These are phyloP conservation scores for Escallonia rubra DNA, from an alignment of 129 eudicot genomes.

Conservation along the genomic window DNA sequence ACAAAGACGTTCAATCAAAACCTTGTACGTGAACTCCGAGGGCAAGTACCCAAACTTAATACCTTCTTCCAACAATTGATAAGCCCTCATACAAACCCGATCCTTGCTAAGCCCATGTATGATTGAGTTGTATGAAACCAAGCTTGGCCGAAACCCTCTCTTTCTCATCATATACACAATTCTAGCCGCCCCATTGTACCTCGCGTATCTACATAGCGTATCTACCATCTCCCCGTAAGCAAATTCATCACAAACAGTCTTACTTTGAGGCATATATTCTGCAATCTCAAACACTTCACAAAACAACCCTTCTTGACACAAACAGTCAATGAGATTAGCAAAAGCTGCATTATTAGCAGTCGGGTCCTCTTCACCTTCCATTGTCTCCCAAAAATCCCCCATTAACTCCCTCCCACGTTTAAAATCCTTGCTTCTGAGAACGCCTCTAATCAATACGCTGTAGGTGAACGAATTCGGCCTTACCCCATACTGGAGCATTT, in stretches of 20 bases:
- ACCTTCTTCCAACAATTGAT: conserved; percentile 81
- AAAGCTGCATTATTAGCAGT: conserved; percentile 74
- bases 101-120: conserved; percentile 68
- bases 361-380: conserved; percentile 34
- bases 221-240: conserved; percentile 81
- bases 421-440: conserved; percentile 29
- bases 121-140: conserved; percentile 60
- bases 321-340: conserved; percentile 45
- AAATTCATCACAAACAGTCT: conserved; percentile 47
- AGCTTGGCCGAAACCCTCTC: conserved; percentile 51
- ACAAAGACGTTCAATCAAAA: conserved; percentile 70
- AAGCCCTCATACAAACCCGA: conserved; percentile 76
- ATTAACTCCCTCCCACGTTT: conserved; percentile 35
- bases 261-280: conserved; percentile 63
- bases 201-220: conserved; percentile 63
- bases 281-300: conserved; percentile 54
- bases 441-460: conserved; percentile 60
- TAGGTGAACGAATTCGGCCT: conserved; percentile 53
- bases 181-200: conserved; percentile 83
- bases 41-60: conserved; percentile 56
- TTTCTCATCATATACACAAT: conserved; percentile 78
- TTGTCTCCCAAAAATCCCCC: conserved; percentile 51
- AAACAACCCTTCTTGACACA: conserved; percentile 67
- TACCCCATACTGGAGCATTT: conserved; percentile 62
- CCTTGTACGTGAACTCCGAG: conserved; percentile 61